These are phyloP conservation scores for Xylaria hypoxylon DNA, from an alignment of 2,329 filamentous ascomycete genomes.

Conservation along the genomic window DNA sequence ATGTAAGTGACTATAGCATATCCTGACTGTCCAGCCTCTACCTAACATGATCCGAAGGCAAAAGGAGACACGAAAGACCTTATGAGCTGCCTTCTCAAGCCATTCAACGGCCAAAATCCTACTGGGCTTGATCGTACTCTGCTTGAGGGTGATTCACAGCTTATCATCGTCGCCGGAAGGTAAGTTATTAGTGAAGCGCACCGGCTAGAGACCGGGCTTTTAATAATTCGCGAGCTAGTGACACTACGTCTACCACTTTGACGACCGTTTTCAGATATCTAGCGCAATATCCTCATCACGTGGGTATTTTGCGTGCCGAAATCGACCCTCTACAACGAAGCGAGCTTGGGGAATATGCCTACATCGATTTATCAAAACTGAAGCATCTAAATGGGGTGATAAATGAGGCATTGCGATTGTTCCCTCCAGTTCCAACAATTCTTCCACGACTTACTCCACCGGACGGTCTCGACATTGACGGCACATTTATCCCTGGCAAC, in stretches of 20 bases:
- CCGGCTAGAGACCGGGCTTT: neutral
- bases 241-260: slow-evolving; percentile 21
- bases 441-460: slow-evolving; percentile 39
- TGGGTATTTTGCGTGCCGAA: slow-evolving; percentile 24
- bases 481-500: slow-evolving; percentile 43
- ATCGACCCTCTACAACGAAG: slow-evolving; percentile 14
- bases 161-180: slow-evolving; percentile 33
- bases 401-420: slow-evolving; percentile 50
- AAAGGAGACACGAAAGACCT: slow-evolving; percentile 19
- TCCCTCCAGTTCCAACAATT: slow-evolving; percentile 45
- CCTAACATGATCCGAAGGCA: slow-evolving; percentile 11
- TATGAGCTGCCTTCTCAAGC: slow-evolving; percentile 20
- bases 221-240: slow-evolving; percentile 18
- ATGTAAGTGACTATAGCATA: slow-evolving; percentile 13
- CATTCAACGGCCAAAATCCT: neutral
- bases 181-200: neutral
- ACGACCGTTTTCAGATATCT: slow-evolving; percentile 28
- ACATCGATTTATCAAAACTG: slow-evolving; percentile 20
- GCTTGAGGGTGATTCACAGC: slow-evolving; percentile 31
- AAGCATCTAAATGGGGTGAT: slow-evolving; percentile 48
- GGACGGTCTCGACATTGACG: slow-evolving; percentile 42
- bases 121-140: slow-evolving; percentile 25
- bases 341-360: slow-evolving; percentile 5
- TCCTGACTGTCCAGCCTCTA: too few relatives aligned
- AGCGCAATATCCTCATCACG: slow-evolving; percentile 31